Evolutionary conservation across 2,329 filamentous ascomycete genomes (phyloP), one percentile per base, ranked within the genome.

Genomic region (Lasiodiplodia hormozganensis): DNA sequence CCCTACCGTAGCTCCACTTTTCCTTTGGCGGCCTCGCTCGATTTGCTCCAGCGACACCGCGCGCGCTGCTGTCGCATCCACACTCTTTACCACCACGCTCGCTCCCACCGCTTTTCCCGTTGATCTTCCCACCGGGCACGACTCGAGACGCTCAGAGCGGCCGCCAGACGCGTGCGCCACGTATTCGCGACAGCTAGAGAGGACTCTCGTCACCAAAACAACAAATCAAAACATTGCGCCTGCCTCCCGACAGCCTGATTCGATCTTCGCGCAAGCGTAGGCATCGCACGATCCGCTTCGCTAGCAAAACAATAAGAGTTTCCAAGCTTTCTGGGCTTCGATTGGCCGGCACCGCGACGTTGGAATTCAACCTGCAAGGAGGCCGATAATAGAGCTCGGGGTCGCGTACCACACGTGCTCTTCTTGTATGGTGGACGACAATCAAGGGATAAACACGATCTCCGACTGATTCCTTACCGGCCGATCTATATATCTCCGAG

Each of bases 281-380:
- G 36, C 49, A 54, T 23, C 21, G n/a, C 31, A 34, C 21, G 28
- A 34, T 40, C 40, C 25, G 23, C 51, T 16, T 47, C 23, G 43
- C 23, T 58, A 34, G 65, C 40, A 28, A 36, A 36, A 36, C 31
- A 67, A 60, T 25, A 58, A 57, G 65, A 58, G n/a, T 18, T n/a
- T 28, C 23, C 40, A 58, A 57, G 65, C 31, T 58, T 58, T 58
- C 60, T 64, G 60, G 60, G 60, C 47, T 52, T 64, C 38, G 60
- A 38, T 64, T 52, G 47, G 47, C 47, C 21, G 60, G 3, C 40
- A 34, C 64, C n/a, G 49, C 53, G 64, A 14, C 65, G n/a, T 58
- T 58, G 65, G 65, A 67, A 67, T 67, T 51, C 65, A 36, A 12
- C 31, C 65, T 67, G 65, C 65, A 67, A 67, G 65, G 65, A 67